Evolutionary conservation across 768 basidiomycete genomes (phyloP).

Genomic region (Porpolomopsis calyptriformis): DNA sequence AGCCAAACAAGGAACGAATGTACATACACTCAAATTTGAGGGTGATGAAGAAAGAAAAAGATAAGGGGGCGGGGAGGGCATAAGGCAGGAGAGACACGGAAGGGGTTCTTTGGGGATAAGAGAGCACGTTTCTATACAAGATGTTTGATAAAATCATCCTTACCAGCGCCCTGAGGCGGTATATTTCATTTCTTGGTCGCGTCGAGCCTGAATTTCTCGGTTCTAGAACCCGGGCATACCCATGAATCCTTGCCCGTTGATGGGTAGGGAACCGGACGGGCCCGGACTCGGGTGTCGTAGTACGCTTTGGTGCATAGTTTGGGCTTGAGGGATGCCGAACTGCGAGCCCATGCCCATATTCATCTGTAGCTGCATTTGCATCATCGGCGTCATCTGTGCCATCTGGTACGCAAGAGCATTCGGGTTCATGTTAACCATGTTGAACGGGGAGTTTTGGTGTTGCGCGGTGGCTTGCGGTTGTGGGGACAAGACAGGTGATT

Average conservation of each 20-base stretch:
- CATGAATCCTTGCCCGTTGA: slow-evolving; percentile 35
- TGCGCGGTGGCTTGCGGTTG: slow-evolving; percentile 35
- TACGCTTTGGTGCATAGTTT: slow-evolving; percentile 78
- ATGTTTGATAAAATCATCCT: slow-evolving; percentile 11
- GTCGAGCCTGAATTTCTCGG: neutral
- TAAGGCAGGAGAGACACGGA: slow-evolving; percentile 1
- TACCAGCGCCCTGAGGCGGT: neutral
- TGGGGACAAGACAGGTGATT: slow-evolving; percentile 24
- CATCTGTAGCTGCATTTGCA: slow-evolving; percentile 53
- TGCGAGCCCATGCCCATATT: slow-evolving; percentile 36
- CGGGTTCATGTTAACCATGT: slow-evolving; percentile 40
- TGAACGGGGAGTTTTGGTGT: slow-evolving; percentile 31
- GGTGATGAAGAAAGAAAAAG: slow-evolving; percentile 17
- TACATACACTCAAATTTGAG: no score
- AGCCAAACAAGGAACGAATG: no score
- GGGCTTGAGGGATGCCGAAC: slow-evolving; percentile 45
- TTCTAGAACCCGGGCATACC: slow-evolving; percentile 25
- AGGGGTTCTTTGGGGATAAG: no score
- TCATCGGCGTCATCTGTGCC: slow-evolving; percentile 51
- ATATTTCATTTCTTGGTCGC: neutral
- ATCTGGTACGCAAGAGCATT: slow-evolving; percentile 47
- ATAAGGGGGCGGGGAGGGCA: neutral
- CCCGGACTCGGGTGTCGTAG: slow-evolving; percentile 73
- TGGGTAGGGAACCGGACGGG: slow-evolving; percentile 28
- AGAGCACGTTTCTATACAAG: slow-evolving; percentile 12